Percentiles rank a stretch among this genome's conserved stretches.
Evolutionary conservation across 2,329 filamentous ascomycete genomes (phyloP).

Genomic region (Cladobotryum mycophilum): DNA sequence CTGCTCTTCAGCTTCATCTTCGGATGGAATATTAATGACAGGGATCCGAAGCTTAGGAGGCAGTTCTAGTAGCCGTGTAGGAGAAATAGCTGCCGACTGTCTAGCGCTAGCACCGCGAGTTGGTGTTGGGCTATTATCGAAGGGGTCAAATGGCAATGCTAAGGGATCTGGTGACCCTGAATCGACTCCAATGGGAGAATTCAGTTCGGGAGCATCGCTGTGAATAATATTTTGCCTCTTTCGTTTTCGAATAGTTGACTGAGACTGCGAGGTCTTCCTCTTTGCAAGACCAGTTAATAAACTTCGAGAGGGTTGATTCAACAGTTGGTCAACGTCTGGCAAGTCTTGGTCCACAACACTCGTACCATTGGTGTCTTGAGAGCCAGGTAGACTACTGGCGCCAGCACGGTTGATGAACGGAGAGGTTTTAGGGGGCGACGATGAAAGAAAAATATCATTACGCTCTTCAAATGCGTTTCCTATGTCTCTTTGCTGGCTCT

Average conservation of each 20-base stretch:
- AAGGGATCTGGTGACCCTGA: background rate
- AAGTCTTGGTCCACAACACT: constrained; percentile 33
- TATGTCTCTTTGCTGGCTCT: constrained; percentile 26
- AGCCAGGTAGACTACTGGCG: constrained; percentile 30
- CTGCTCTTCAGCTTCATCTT: constrained; percentile 16
- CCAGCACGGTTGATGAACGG: constrained; percentile 18
- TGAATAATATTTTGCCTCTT: constrained; percentile 25
- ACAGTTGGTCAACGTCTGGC: constrained; percentile 30
- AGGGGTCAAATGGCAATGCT: background rate
- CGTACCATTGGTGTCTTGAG: constrained; percentile 32
- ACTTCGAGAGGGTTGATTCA: constrained; percentile 17
- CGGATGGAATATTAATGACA: constrained; percentile 19
- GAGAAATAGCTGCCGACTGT: background rate
- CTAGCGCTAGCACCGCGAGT: background rate
- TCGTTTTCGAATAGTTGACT: constrained; percentile 25
- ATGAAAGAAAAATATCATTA: constrained; percentile 20
- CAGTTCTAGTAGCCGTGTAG: background rate
- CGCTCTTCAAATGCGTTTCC: constrained; percentile 15
- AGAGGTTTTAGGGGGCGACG: constrained; percentile 25
- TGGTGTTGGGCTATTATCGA: background rate
- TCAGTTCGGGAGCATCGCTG: constrained; percentile 25
- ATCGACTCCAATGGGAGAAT: too few relatives aligned
- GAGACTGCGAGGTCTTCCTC: constrained; percentile 18
- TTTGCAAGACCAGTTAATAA: constrained; percentile 16
- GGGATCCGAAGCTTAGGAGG: background rate